Evolutionary conservation across 129 eudicot species (phyloP), one percentile per base, ranked within the genome.

Genomic region (Pseudognaphalium luteoalbum): DNA sequence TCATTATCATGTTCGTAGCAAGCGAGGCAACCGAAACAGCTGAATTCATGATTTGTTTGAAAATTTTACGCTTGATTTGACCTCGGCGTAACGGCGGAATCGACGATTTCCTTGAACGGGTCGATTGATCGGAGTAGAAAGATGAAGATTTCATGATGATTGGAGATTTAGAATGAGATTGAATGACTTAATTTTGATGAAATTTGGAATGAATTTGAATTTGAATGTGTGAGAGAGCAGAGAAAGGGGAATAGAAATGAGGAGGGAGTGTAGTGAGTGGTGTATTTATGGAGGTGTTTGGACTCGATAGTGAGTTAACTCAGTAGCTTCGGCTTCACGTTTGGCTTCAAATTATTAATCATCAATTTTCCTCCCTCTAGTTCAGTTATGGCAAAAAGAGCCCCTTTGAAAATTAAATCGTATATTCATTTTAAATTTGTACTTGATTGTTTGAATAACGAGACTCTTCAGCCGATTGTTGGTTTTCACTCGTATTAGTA

Each of bases 31-130:
- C 56, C 5, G 62, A 52, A 76, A 66, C 70, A 8, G 42, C 76
- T 22, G 76, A 78, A 19, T 11, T 70, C 7, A 78, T 20, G 19
- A 78, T 41, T 16, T 78, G 76, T 5, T 25, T 7, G 14, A 60
- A 3, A 51, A 78, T 78, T 35, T 44, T 60, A 3, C 76, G 81
- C 35, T 70, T 59, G 60, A 78, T 70, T 69, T 70, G 50, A 3
- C 76, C 81, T 4, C 81, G 76, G 1, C 81, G 74, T 47, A 47
- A 47, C 20, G 71, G 70, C 4, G 8, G 81, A 61, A 60, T 19
- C 70, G 21, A 69, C 25, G 81, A 2, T 30, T 60, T 78, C 15
- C 30, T 58, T 15, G 73, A 39, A 42, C 20, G 44, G 73, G 7
- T 11, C 20, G 47, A 54, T 9, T 68, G 73, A 32, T 75, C 7